Evolutionary conservation across 768 basidiomycete genomes (phyloP).

Genomic region (Botryobasidium botryosum): DNA sequence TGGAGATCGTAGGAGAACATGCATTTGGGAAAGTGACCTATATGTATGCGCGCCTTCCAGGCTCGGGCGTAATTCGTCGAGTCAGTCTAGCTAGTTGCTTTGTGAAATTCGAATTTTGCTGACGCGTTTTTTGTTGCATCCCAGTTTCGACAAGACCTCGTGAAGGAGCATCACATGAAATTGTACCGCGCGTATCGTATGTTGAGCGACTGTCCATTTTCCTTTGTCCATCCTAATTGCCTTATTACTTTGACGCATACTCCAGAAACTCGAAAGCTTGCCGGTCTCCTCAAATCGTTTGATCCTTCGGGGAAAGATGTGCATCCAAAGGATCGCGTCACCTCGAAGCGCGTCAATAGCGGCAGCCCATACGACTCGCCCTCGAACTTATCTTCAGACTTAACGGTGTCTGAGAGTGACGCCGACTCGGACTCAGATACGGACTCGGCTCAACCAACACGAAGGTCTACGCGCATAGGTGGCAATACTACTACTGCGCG

Average conservation of each 20-base stretch:
- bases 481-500: too few species aligned
- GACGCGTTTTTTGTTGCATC: not conserved
- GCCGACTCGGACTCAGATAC: too few species aligned
- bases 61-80: not conserved
- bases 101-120: not conserved
- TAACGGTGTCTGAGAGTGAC: too few species aligned
- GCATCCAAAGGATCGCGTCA: slow-evolving; percentile 42
- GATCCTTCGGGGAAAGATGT: slow-evolving; percentile 43
- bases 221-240: not conserved
- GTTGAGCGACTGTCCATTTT: slow-evolving; percentile 13
- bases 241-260: not conserved
- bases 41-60: slow-evolving; percentile 2
- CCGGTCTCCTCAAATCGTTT: slow-evolving; percentile 32
- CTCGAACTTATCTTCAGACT: too few species aligned
- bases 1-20: slow-evolving; percentile 1
- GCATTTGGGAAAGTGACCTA: not conserved
- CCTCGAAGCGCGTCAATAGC: slow-evolving; percentile 6
- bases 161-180: slow-evolving; percentile 16
- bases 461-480: too few species aligned
- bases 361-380: slow-evolving; percentile 4
- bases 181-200: slow-evolving; percentile 33
- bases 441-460: too few species aligned
- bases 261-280: slow-evolving; percentile 30
- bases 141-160: slow-evolving; percentile 20
- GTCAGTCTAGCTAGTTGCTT: not conserved